Conservation (phyloP, 2,329 filamentous ascomycete species). For the Penicillium sclerotigenum region DNA sequence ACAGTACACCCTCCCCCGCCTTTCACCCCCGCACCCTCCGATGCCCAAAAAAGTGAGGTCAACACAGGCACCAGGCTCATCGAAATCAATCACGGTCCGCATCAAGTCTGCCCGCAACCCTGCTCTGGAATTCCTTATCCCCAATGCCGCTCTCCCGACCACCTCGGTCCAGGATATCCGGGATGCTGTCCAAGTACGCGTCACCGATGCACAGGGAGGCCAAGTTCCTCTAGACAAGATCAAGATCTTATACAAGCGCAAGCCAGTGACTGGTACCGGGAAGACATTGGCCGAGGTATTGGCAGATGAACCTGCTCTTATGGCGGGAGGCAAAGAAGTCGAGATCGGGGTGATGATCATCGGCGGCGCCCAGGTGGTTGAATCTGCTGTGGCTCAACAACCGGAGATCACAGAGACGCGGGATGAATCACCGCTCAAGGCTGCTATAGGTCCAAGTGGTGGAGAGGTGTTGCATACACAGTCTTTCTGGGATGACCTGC, state of each 20-base stretch:
- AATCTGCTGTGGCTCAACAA: conserved; percentile 28
- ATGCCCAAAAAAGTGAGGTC: conserved; percentile 44
- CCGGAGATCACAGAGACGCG: conserved; percentile 33
- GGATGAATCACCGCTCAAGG: conserved; percentile 27
- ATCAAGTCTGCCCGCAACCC: conserved; percentile 67
- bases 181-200: conserved; percentile 60
- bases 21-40: conserved; percentile 42
- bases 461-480: conserved; percentile 62
- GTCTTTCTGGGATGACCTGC: conserved; percentile 83
- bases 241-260: conserved; percentile 81
- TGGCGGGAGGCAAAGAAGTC: conserved; percentile 48
- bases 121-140: conserved; percentile 64
- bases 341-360: conserved; percentile 89
- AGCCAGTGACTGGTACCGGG: conserved; percentile 71
- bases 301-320: conserved; percentile 50
- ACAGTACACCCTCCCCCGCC: conserved; percentile 49
- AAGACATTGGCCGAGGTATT: conserved; percentile 75
- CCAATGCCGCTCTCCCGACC: conserved; percentile 57
- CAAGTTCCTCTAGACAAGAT: conserved; percentile 64
- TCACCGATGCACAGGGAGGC: conserved; percentile 48
- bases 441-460: conserved; percentile 55
- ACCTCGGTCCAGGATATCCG: conserved; percentile 81
- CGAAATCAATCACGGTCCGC: conserved; percentile 37
- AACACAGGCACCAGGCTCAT: conserved; percentile 36
- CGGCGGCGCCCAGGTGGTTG: conserved; percentile 59